phyloP scores from a whole-genome alignment of 176 grass and related monocot species.

The Olyra latifolia region DNA sequence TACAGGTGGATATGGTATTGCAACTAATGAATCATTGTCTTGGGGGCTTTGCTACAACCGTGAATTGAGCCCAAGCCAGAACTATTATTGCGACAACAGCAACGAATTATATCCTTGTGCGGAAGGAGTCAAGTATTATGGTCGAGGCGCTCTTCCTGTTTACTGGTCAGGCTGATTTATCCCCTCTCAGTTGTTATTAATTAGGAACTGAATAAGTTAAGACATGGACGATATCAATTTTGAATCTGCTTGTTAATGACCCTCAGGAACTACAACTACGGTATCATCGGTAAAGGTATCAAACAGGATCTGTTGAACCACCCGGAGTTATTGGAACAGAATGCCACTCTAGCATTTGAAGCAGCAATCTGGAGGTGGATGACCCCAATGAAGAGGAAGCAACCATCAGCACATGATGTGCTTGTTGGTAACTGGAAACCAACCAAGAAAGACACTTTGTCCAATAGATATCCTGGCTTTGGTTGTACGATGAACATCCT shows the following conservation, averaged over 20 bases:
- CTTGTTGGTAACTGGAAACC: conserved; percentile 96
- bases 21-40: conserved; percentile 53
- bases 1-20: conserved; percentile 67
- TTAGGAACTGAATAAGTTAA: not conserved
- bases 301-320: conserved; percentile 82
- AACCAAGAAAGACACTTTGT: conserved; percentile 73
- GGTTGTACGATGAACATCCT: conserved; percentile 86
- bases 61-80: conserved; percentile 84
- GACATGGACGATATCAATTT: not conserved
- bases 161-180: conserved; percentile 55
- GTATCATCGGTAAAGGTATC: conserved; percentile 61
- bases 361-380: conserved; percentile 97
- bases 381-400: conserved; percentile 87
- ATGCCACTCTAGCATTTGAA: conserved; percentile 87
- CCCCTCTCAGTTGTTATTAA: not conserved
- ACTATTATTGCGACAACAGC: conserved; percentile 70
- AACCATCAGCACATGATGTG: conserved; percentile 82
- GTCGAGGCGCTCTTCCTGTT: conserved; percentile 77
- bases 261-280: conserved; percentile 83
- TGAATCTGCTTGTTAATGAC: conserved; percentile 34
- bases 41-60: conserved; percentile 89
- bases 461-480: conserved; percentile 80
- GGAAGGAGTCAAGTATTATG: conserved; percentile 75
- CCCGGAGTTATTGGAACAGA: conserved; percentile 89
- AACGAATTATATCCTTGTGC: conserved; percentile 60